Evolutionary conservation across 2,329 filamentous ascomycete genomes (phyloP).

Genomic region (Alternaria sp.): DNA sequence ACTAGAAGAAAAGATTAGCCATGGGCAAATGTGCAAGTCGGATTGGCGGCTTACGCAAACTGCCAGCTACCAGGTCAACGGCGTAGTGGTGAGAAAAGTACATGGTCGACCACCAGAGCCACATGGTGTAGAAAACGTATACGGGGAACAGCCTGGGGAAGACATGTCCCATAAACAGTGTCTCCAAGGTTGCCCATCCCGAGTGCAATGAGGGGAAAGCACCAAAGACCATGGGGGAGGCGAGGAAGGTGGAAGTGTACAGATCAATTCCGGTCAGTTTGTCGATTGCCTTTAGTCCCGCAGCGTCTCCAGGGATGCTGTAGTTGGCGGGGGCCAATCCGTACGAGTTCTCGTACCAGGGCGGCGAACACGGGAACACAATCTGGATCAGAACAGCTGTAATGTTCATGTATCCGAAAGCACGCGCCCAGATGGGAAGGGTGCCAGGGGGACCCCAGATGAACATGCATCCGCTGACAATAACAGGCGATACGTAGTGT

Average conservation of each 20-base stretch:
- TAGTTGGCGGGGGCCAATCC: slow-evolving; percentile 92
- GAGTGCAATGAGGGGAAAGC: slow-evolving; percentile 95
- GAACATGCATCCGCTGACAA: slow-evolving; percentile 82
- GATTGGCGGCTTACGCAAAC: slow-evolving; percentile 60
- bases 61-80: slow-evolving; percentile 88
- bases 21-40: neutral
- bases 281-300: slow-evolving; percentile 88
- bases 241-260: slow-evolving; percentile 91
- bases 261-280: slow-evolving; percentile 88
- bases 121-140: slow-evolving; percentile 84
- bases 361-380: slow-evolving; percentile 90
- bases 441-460: slow-evolving; percentile 87
- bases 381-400: slow-evolving; percentile 87
- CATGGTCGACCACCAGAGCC: slow-evolving; percentile 99
- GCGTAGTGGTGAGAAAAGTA: slow-evolving; percentile 98
- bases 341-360: slow-evolving; percentile 96
- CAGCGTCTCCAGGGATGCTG: slow-evolving; percentile 87
- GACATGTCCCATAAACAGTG: slow-evolving; percentile 89
- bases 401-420: slow-evolving; percentile 93
- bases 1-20: slow-evolving; percentile 48
- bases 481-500: slow-evolving; percentile 85
- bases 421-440: slow-evolving; percentile 81
- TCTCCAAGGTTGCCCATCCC: slow-evolving; percentile 86
- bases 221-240: slow-evolving; percentile 90
- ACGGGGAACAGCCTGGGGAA: slow-evolving; percentile 84